Percentiles rank a stretch among this genome's conserved stretches.
Conservation (phyloP, 2,329 filamentous ascomycete genomes). For the Akanthomyces dipterigenus region DNA sequence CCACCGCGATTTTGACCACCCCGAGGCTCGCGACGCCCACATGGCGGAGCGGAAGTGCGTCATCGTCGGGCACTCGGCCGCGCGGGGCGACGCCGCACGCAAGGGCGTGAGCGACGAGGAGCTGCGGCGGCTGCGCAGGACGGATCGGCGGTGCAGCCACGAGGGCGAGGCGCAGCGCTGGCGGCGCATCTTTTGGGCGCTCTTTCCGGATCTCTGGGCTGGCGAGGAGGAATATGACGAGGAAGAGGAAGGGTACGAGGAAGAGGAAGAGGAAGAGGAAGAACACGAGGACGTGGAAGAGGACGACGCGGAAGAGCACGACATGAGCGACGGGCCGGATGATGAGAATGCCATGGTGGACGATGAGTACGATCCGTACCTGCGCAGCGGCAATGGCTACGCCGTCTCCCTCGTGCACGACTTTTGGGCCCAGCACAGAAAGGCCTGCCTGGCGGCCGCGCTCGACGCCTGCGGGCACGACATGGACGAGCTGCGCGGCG, state of each 20-base stretch:
- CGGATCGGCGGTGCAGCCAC: not conserved
- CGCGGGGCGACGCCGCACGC: not conserved
- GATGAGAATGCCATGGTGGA: not conserved
- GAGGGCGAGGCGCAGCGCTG: not conserved
- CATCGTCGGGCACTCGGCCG: not conserved
- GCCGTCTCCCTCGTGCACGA: not conserved
- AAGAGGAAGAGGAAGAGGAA: no score
- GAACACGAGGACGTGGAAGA: no score
- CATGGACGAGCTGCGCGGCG: slow-evolving; percentile 20
- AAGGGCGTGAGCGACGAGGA: not conserved
- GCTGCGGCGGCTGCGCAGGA: not conserved
- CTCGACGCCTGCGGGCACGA: not conserved
- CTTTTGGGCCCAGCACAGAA: not conserved
- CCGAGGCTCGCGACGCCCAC: not conserved
- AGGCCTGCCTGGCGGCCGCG: not conserved
- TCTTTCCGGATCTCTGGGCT: not conserved
- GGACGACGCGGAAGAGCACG: no score
- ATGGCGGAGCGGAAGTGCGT: not conserved
- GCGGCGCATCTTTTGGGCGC: not conserved
- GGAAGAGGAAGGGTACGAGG: no score
- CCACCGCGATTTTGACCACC: not conserved
- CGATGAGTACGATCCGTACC: not conserved
- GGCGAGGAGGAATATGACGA: no score
- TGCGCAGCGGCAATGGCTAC: not conserved
- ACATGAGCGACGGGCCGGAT: no score